Base-by-base conservation (phyloP, 331 rosid genomes). In the Malus hybrid region DNA sequence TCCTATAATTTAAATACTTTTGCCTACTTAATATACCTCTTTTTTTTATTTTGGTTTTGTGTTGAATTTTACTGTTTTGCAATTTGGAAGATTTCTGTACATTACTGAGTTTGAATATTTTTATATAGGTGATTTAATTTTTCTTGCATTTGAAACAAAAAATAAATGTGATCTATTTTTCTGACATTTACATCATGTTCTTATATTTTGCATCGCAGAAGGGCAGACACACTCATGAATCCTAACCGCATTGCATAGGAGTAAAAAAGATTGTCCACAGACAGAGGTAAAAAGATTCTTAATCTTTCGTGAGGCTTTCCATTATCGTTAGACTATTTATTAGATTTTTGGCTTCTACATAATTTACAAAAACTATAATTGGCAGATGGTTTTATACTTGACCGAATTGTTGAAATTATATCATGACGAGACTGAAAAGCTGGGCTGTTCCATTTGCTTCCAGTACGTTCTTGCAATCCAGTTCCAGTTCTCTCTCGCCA, bases 351-450 rank as follows among this genome's bases (percentile, higher is more conserved):
- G 39, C 46, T 26, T 79, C 72, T 70, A 70, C 74, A 73, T 80
- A 79, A 50, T 79, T 74, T 76, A 94, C 15, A 96, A 97, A 94
- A 84, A 87, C 88, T 89, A 96, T 90, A 69, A 94, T 90, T 10
- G 96, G 90, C 52, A 92, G 97, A 94, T 83, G 99, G 97, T 71
- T 90, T 97, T 77, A 96, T 94, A 58, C 87, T 94, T 61, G 99
- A 94, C 81, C 94, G 89, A 77, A 90, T 94, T 81, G 87, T 93
- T 79, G 90, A 90, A 84, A 94, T 92, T 53, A 92, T 94, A 93
- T 83, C 97, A 75, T 94, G 50, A 44, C 15, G 5, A 44, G 6
- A 1, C 48, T 10, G 15, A 42, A 42, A 42, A 1, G 14, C 14
- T 42, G 48, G 48, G 48, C 2, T 42, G 48, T 42, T 42, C 48